A percentile compares a stretch with the other conserved stretches of the same genome.
Evolutionary conservation across 352 stramenopile genomes (phyloP).

Genomic region (Globisporangium ultimum): DNA sequence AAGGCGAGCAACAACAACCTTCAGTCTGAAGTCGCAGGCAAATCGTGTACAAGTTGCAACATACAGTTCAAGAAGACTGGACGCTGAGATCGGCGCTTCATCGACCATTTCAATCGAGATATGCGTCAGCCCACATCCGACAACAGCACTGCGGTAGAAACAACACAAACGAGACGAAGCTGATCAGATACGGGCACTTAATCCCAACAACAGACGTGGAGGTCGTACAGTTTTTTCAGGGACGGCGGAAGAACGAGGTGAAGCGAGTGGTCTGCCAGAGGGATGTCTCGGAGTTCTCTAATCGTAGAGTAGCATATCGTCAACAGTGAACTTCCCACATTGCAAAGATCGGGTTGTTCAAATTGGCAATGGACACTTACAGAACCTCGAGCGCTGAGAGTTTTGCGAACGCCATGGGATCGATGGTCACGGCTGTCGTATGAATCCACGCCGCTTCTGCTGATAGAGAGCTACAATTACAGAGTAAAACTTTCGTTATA

Average conservation of each 20-base stretch:
- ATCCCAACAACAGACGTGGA: not conserved
- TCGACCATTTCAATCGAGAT: constrained; percentile 42
- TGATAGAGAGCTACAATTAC: constrained; percentile 18
- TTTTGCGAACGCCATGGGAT: constrained; percentile 32
- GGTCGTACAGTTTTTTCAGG: constrained; percentile 40
- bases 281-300: constrained; percentile 43
- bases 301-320: constrained; percentile 1
- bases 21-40: constrained; percentile 1
- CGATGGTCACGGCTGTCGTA: constrained; percentile 27
- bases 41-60: constrained; percentile 7
- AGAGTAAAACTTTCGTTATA: not conserved
- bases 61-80: constrained; percentile 26
- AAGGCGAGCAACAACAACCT: not conserved
- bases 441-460: constrained; percentile 33
- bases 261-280: constrained; percentile 25
- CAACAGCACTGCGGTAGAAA: constrained; percentile 26
- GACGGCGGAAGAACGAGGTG: constrained; percentile 41
- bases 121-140: constrained; percentile 33
- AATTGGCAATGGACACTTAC: constrained; percentile 21
- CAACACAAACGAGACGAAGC: not conserved
- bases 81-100: constrained; percentile 18
- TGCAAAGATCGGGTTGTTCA: not conserved
- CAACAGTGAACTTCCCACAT: constrained; percentile 5
- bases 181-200: not conserved
- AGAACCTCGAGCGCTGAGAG: constrained; percentile 36